Evolutionary conservation across 495 filamentous ascomycete species (phyloP), one percentile per base, ranked within the genome.

Genomic region (Geopyxis carbonaria): DNA sequence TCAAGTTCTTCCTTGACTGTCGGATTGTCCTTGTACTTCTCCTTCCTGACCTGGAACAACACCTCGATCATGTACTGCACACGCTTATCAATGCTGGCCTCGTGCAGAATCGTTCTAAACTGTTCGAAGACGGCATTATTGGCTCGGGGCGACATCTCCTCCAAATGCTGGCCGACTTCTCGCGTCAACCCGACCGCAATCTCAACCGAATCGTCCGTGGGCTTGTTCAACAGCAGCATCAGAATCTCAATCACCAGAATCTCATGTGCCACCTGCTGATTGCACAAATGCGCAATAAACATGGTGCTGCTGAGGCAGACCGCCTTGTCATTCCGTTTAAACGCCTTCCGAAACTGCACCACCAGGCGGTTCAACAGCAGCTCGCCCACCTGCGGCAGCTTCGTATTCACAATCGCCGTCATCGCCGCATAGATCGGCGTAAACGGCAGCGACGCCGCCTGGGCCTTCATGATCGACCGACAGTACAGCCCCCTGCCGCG

Each of bases 1-100:
- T 99, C 89, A 22, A 99, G 65, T 52, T 95, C 91, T 51, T 93
- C 83, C 51, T 75, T 83, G 51, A 99, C 68, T 1, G 82, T 75
- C 5, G 73, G 83, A 45, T 94, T 82, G 51, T 95, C 83, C 62
- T 93, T 94, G 63, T 87, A 99, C 34, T 78, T 76, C 57, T 95
- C 89, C 59, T 93, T 95, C 37, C 89, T 74, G 22, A 94, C 76
- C 59, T 95, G 85, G 59, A 99, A 95, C 39, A 99, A 63, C 6
- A 94, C 87, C 56, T 99, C 89, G 44, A 99, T 91, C 84, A 92
- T 92, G 58, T 94, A 95, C 61, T 95, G 89, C 22, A 86, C 81
- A 42, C 89, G 67, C 61, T 92, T 93, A 52, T 99, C 89, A 51
- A 95, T 87, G 52, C 85, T 83, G 24, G 82, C 81, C 56, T 95